Evolutionary conservation across 2,329 filamentous ascomycete species (phyloP), one percentile per base, ranked within the genome.

Genomic region (Trichoderma simmonsii): DNA sequence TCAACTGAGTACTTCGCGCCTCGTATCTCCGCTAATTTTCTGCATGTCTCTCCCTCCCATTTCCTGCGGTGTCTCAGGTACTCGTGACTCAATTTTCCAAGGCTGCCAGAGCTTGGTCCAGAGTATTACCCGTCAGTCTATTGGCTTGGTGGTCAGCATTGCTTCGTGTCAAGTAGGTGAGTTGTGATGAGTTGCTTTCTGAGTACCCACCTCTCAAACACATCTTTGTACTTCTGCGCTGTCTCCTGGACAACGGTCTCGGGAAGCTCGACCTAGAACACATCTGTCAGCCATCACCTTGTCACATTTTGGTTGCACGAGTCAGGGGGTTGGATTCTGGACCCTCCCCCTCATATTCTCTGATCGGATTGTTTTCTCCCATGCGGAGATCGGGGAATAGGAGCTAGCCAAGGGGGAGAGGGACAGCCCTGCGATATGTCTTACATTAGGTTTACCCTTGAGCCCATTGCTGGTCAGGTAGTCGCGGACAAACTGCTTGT

Each of bases 401-500:
- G 65, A 59, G 32, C 39, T 61, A n/a, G 66, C 4, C n/a, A 28
- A 11, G 24, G 12, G 24, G 18, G 15, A 11, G 4, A 18, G 24
- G 24, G 15, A 24, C 36, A 48, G 14, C 34, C 26, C 39, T 43
- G 66, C 30, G 18, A n/a, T 59, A n/a, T n/a, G 28, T 30, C 67
- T 70, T 66, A 79, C 77, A 90, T 73, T 82, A 82, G 18, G 96
- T 74, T 79, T 79, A 62, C 78, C 79, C 75, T 79, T 80, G 56
- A 97, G 81, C 0, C 92, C 92, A 72, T 92, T 85, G 62, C 80
- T 82, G 3, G 90, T 91, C 77, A 98, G 81, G 93, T 94, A 98
- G 82, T 98, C 91, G 43, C 95, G 86, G 75, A 97, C 81, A 77
- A 87, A 91, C 83, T 95, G 92, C 86, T 98, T 98, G 80, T 98